Base-by-base conservation (phyloP, 1,139 yeast species). In the Lodderomyces parapsilosis region DNA sequence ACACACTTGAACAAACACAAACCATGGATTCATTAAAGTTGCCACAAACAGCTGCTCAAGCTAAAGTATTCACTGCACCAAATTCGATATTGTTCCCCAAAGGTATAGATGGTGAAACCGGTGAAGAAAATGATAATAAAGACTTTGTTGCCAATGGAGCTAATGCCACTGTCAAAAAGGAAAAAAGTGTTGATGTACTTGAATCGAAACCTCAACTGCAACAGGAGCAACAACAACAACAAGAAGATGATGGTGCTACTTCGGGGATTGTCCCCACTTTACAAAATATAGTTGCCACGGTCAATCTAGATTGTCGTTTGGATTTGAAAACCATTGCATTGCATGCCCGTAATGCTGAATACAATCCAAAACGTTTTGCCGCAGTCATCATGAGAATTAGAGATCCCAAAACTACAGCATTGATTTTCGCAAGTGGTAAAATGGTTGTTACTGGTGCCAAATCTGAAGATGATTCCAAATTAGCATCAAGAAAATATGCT, bases 371-470 rank as follows among this genome's bases (percentile, higher is more conserved):
- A 70, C 96, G 99, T 74, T 93, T 93, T 72, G 99, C 99, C 13
- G 99, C 99, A 45, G 99, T 93, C 43, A 93, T 93, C 56, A 94
- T 93, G 99, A 88, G 99, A 77, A 93, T 93, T 56, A 81, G 99
- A 68, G 99, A 93, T 63, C 99, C 99, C 19, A 93, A 93, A 64
- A 94, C 99, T 1, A 93, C 99, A 1, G 99, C 99, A 0, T 77
- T 93, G 59, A 94, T 93, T 55, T 94, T 93, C 66, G 99, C 99
- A 1, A 89, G 97, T 5, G 99, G 99, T 59, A 93, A 93, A 65
- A 93, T 93, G 99, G 99, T 93, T 55, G 99, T 93, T 22, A 93
- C 99, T 30, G 99, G 99, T 78, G 99, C 99, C 24, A 93, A 93
- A 65, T 86, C 96, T 33, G 99, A 93, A 64, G 99, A 93, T 63